Conservation (phyloP, 164 flowering plant genomes). For the Macadamia integrifolia region DNA sequence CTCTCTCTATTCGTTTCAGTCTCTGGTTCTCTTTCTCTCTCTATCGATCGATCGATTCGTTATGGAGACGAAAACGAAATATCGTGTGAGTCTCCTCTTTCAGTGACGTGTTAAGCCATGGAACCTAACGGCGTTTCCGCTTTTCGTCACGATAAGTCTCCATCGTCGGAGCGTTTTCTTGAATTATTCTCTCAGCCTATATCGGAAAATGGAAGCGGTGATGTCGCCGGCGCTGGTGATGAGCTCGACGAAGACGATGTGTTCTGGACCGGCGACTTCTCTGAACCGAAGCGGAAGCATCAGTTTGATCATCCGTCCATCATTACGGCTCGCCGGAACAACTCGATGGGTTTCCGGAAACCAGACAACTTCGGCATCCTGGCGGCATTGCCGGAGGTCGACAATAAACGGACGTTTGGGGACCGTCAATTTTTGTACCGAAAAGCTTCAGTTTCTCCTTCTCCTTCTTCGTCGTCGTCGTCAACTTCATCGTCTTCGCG, state of each 20-base stretch:
- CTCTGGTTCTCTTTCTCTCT: background rate
- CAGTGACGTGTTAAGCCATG: constrained; percentile 16
- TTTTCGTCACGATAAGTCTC: constrained; percentile 33
- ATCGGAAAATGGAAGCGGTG: background rate
- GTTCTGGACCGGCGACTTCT: constrained; percentile 50
- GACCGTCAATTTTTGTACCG: constrained; percentile 20
- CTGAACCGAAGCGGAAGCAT: constrained; percentile 21
- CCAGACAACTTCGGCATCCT: constrained; percentile 45
- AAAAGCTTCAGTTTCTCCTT: constrained; percentile 22
- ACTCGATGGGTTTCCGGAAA: constrained; percentile 11
- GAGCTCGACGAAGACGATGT: constrained; percentile 68
- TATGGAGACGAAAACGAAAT: no score
- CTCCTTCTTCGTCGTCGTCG: constrained; percentile 1
- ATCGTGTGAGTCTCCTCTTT: no score
- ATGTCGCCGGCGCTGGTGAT: constrained; percentile 14
- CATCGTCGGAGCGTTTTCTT: constrained; percentile 50
- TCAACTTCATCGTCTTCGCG: constrained; percentile 14
- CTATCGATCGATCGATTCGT: background rate
- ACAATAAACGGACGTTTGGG: background rate
- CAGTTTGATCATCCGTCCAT: background rate
- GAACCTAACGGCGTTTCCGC: constrained; percentile 20
- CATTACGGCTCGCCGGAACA: background rate
- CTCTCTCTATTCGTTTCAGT: background rate
- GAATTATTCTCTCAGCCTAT: constrained; percentile 26
- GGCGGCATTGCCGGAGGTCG: constrained; percentile 42